Base-by-base conservation (phyloP, 2,329 filamentous ascomycete genomes). In the Nothopassalora personata region DNA sequence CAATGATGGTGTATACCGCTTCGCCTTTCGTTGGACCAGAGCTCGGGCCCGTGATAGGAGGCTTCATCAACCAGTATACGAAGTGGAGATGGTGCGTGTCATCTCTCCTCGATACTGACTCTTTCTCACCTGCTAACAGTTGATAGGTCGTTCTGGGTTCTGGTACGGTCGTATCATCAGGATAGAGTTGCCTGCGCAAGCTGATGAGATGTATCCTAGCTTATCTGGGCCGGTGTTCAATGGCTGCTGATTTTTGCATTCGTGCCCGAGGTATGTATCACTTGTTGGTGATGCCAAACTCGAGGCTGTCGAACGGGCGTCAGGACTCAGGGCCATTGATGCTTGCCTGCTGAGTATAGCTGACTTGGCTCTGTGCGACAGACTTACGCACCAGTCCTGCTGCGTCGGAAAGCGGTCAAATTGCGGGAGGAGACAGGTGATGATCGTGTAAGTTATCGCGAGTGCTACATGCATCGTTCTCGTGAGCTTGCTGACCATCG, bases 381-480 rank as follows among this genome's bases (percentile, higher is more conserved):
- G 28, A 46, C 53, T 18, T 58, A 64, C 72, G 89, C 81, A 62
- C 82, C 82, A 23, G 82, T 92, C 15, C 76, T 94, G 51, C 78
- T 96, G 46, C 83, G 86, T 54, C 80, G 81, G 48, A 95, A 94
- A 72, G 91, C 91, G 2, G 78, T 79, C 56, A 79, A 79, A 57
- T 72, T 91, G 33, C 86, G 91, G 56, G 82, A 85, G 70, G 84
- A 88, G 60, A 96, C 90, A 0, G 88, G 88, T n/a, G 87, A 96
- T 66, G 80, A 60, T 33, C 48, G 57, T 15, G 61, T 61, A 52
- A 51, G 61, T 56, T 15, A 13, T 13, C 36, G 18, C 27, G 45
- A 45, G 33, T 15, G 30, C 33, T 15, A 18, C 36, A 23, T 1
- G 19, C 18, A 11, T 28, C 19, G 28, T 34, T n/a, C 15, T 27